Evolutionary conservation across 768 basidiomycete genomes (phyloP), one percentile per base, ranked within the genome.

Genomic region (Terana coerulea): DNA sequence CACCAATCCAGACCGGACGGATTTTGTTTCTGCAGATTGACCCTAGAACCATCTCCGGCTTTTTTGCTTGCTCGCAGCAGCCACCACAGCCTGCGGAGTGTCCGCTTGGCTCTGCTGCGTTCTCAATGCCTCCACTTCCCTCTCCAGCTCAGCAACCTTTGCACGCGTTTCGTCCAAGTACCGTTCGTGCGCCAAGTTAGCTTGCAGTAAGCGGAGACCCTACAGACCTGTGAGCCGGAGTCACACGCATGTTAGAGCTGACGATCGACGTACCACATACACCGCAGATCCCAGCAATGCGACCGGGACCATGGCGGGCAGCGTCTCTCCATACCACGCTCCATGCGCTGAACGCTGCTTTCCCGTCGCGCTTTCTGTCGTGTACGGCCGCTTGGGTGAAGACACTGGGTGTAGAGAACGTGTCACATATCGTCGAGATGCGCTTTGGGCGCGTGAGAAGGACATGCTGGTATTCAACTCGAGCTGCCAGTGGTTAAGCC

Each of bases 231-330:
- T 21, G 14, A 12, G 53, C 36, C 17, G n/a, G n/a, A n/a, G n/a
- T n/a, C n/a, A n/a, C n/a, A n/a, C n/a, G n/a, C n/a, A n/a, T n/a
- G n/a, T n/a, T 12, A 33, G 25, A 40, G 40, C 26, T 36, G 55
- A 47, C 46, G 21, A 53, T 26, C 43, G 6, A 60, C 77, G 51
- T 62, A 88, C 89, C 59, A 89, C 72, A 69, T 89, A 91, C 50
- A 91, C 77, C 8, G 83, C 86, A 46, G 88, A 89, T 15, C 88
- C 90, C 11, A 92, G 73, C 46, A 92, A 70, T 46, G 83, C 81
- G 47, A 92, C 71, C 8, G 89, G 90, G 43, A 91, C 69, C 87
- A 91, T 91, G 28, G 79, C 80, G 24, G 90, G 90, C 33, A 86
- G 67, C 43, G 84, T 75, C 47, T 81, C 76, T 37, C 80, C 71